Evolutionary conservation across 2,329 filamentous ascomycete species (phyloP).

Genomic region (Claviceps fusiformis): DNA sequence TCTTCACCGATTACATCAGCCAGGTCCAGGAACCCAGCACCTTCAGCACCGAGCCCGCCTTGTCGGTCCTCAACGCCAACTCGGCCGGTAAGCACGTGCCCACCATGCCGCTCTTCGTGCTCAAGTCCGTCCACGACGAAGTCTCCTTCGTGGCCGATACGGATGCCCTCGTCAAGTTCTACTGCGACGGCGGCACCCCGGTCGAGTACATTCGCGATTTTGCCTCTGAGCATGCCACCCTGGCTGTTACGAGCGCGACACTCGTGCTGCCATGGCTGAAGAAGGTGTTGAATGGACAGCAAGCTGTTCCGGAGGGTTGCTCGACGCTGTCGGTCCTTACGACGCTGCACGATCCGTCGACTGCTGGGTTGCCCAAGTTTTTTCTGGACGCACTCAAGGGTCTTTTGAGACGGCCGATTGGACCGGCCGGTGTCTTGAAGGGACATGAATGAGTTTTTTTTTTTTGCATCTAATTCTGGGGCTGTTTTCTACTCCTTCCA

Average conservation of each 20-base stretch:
- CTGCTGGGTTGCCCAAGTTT: background rate
- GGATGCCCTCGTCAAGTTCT: background rate
- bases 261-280: background rate
- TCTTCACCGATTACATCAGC: background rate
- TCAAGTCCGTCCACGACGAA: constrained; percentile 1
- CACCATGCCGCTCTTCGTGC: background rate
- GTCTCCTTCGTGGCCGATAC: background rate
- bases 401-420: background rate
- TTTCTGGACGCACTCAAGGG: background rate
- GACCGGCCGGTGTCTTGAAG: background rate
- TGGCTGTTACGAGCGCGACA: background rate
- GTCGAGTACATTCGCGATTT: constrained; percentile 1
- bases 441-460: background rate
- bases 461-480: background rate
- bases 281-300: background rate
- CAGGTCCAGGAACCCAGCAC: background rate
- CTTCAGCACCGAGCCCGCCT: background rate
- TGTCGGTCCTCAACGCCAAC: background rate
- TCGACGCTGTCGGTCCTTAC: background rate
- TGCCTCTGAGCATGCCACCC: background rate
- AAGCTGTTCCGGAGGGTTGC: background rate
- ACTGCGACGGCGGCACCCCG: constrained; percentile 1
- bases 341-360: background rate
- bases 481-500: background rate
- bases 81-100: background rate